Conservation (phyloP, 2,329 filamentous ascomycete genomes). For the Pseudocercospora ulei region DNA sequence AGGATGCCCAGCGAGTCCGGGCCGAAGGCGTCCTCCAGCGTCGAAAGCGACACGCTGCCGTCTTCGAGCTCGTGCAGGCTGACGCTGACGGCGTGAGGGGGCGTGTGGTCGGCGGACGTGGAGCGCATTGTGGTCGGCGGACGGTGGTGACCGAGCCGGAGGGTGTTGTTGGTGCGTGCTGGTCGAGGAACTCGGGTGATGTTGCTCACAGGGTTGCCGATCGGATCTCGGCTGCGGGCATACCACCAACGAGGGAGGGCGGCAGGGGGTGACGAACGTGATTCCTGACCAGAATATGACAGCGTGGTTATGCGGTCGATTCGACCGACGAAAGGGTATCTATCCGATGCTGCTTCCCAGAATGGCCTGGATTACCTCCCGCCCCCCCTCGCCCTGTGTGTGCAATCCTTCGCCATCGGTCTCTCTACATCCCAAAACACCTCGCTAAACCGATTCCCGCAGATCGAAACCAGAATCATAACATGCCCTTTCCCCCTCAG, state of each 20-base stretch:
- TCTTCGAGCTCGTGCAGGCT: slow-evolving; percentile 36
- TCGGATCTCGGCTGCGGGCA: no score
- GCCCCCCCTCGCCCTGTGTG: no score
- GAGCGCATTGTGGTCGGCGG: slow-evolving; percentile 13
- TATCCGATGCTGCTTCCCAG: slow-evolving; percentile 3
- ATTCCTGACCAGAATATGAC: no score
- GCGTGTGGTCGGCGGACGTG: slow-evolving; percentile 14
- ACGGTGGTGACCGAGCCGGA: no score
- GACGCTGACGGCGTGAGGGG: slow-evolving; percentile 38
- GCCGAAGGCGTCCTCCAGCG: slow-evolving; percentile 72
- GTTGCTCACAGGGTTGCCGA: no score
- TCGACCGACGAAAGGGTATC: slow-evolving; percentile 7
- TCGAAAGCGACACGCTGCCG: slow-evolving; percentile 55
- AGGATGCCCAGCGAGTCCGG: slow-evolving; percentile 85
- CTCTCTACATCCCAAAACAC: slow-evolving; percentile 1
- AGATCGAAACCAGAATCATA: background rate
- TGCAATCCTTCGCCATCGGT: background rate
- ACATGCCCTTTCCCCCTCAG: background rate
- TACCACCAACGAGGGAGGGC: no score
- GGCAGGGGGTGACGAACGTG: no score
- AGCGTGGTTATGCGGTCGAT: no score
- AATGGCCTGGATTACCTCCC: no score
- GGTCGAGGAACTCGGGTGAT: no score
- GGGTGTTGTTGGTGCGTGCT: no score
- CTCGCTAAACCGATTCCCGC: slow-evolving; percentile 5